A percentile compares a stretch with the other conserved stretches of the same genome.
These are phyloP conservation scores for Colletotrichum godetiae DNA, from an alignment of 2,329 filamentous ascomycete genomes.

Conservation along the genomic window DNA sequence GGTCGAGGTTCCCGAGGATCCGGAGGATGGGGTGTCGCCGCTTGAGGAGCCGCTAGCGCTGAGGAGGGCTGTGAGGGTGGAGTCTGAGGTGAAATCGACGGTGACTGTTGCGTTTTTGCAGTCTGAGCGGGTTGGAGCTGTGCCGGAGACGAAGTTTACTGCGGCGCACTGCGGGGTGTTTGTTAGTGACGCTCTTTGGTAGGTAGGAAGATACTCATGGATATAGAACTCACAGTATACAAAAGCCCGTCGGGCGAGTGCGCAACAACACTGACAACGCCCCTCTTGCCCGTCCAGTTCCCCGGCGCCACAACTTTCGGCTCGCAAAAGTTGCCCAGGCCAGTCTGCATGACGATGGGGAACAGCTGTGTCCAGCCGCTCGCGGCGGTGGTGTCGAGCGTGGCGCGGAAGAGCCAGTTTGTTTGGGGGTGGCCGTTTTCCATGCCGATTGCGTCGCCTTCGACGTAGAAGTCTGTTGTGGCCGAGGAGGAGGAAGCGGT, in stretches of 20 bases:
- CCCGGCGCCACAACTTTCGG: constrained; percentile 59
- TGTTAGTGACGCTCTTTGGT: constrained; percentile 8
- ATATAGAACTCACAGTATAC: constrained; percentile 67
- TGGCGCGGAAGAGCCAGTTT: constrained; percentile 69
- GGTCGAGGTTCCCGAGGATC: not conserved
- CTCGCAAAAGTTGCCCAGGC: constrained; percentile 66
- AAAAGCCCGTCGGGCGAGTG: constrained; percentile 66
- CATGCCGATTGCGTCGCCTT: constrained; percentile 63
- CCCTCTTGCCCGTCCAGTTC: constrained; percentile 63
- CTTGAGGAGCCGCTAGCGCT: constrained; percentile 5
- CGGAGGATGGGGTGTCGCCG: constrained; percentile 4
- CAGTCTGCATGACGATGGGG: constrained; percentile 65
- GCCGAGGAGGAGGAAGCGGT: constrained; percentile 53
- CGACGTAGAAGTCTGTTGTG: constrained; percentile 66
- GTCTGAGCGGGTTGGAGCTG: constrained; percentile 43
- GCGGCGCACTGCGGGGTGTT: constrained; percentile 58
- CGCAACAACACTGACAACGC: constrained; percentile 63
- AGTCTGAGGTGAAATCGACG: constrained; percentile 44
- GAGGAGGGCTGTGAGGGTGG: constrained; percentile 49
- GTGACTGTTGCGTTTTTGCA: constrained; percentile 50
- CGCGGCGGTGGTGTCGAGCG: constrained; percentile 58
- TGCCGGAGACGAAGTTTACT: constrained; percentile 65
- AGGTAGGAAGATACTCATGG: no score
- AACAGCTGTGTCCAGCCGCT: constrained; percentile 67
- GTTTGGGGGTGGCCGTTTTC: constrained; percentile 61